Base-by-base conservation (phyloP, 2,329 filamentous ascomycete species). In the Macrophomina phaseolina region DNA sequence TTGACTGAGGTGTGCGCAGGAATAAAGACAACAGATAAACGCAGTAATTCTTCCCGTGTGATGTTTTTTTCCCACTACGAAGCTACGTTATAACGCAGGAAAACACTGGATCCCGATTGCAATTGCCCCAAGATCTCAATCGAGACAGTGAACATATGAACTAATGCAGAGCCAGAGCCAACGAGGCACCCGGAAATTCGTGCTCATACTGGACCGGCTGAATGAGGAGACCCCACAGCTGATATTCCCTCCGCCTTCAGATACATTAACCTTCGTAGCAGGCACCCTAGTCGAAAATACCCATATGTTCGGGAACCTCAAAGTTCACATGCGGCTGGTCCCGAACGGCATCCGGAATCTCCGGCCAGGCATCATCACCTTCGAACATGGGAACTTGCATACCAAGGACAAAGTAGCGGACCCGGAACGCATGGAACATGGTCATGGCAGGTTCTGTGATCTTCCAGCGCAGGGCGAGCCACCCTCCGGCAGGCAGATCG, bases 1-100 rank as follows among this genome's bases (percentile, higher is more conserved):
- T 88, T 48, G 85, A 88, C 75, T 88, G 51, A 65, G 7, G n/a
- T 5, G 4, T 4, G 2, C 30, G 5, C 11, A 18, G 30, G 18
- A 9, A 51, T 11, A 45, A 12, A 14, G 16, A 14, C 8, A 45
- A n/a, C 4, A 45, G 16, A 45, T 16, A 5, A 45, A 12, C 12
- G 16, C 42, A n/a, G 16, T 38, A 7, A 38, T 38, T 12, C 23
- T 23, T 23, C 3, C 23, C 23, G 23, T 23, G 23, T 23, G 23
- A 23, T 23, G 23, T 23, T 23, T 23, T 23, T 23, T 1, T 3
- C 2, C 23, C 23, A 23, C 23, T 23, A 23, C 23, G 23, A 23
- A 23, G 3, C 23, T 23, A 23, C 23, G 23, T 23, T 23, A 23
- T 23, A 23, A 23, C 23, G 1, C 23, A 23, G 23, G 23, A 23